phyloP scores from a whole-genome alignment of 2,329 filamentous ascomycete species.

The Apiospora sp. region DNA sequence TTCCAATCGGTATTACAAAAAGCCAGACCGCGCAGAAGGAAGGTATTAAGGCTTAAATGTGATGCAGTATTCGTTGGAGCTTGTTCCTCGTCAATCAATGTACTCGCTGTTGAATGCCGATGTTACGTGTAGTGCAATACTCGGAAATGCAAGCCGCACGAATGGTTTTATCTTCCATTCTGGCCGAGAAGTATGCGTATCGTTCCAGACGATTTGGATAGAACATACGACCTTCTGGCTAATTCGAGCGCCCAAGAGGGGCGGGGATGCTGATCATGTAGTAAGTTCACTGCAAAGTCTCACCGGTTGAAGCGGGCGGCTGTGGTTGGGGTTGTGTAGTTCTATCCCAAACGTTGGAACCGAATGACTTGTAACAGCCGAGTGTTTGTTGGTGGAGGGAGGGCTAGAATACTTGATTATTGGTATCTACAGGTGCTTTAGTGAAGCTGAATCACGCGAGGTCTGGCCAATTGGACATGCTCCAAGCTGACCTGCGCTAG shows the following conservation, averaged over 20 bases:
- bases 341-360: background rate
- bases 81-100: too few relatives aligned
- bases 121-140: background rate
- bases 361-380: conserved; percentile 1
- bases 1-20: background rate
- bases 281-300: background rate
- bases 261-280: background rate
- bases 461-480: conserved; percentile 12
- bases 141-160: background rate
- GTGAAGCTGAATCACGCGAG: conserved; percentile 6
- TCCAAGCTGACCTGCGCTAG: conserved; percentile 16
- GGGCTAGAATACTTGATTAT: conserved; percentile 3
- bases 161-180: background rate
- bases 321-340: background rate
- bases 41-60: background rate
- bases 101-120: background rate
- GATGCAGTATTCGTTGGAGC: background rate
- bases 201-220: background rate
- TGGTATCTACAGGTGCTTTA: background rate
- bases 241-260: background rate
- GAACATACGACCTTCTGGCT: conserved; percentile 7
- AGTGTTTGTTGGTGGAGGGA: background rate
- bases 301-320: background rate
- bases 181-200: background rate
- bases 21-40: background rate